Percentiles rank a stretch among this genome's conserved stretches.
Evolutionary conservation across 805 yeast genomes (phyloP).

Genomic region (Saturnispora hagleri): DNA sequence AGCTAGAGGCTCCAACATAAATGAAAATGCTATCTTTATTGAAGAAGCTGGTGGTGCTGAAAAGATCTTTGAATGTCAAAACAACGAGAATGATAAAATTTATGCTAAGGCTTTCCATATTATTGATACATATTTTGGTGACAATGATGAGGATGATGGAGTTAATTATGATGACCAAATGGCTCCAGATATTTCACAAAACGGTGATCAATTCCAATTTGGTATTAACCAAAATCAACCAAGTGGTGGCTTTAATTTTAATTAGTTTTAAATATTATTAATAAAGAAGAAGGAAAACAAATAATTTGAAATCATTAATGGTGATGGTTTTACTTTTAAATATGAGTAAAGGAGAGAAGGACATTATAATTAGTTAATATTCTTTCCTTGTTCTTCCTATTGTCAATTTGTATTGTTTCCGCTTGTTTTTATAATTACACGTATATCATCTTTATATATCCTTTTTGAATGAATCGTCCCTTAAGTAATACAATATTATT

Average conservation of each 20-base stretch:
- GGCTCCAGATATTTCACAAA: slow-evolving; percentile 49
- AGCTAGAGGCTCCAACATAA: slow-evolving; percentile 53
- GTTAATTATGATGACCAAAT: slow-evolving; percentile 41
- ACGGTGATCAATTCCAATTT: slow-evolving; percentile 80
- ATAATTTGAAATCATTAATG: not conserved
- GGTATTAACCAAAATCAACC: slow-evolving; percentile 51
- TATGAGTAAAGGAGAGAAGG: not conserved
- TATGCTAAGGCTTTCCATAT: slow-evolving; percentile 85
- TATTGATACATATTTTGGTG: slow-evolving; percentile 89
- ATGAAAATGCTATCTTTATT: slow-evolving; percentile 82
- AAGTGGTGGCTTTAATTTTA: slow-evolving; percentile 43
- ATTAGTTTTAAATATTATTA: slow-evolving; percentile 13
- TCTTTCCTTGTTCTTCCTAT: too few species aligned
- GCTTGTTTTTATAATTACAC: not conserved
- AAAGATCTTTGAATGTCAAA: slow-evolving; percentile 88
- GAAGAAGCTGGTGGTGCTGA: slow-evolving; percentile 99
- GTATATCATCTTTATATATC: not conserved
- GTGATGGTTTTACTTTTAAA: not conserved
- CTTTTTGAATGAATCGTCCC: too few species aligned
- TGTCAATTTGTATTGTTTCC: not conserved
- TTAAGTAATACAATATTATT: too few species aligned
- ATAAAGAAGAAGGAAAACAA: not conserved
- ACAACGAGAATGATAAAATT: slow-evolving; percentile 82
- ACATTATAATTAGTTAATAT: too few species aligned
- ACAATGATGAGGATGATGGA: slow-evolving; percentile 43